These are phyloP conservation scores for Chytriomyces confervae DNA, from an alignment of 192 early-diverging fungal species.

Conservation along the genomic window DNA sequence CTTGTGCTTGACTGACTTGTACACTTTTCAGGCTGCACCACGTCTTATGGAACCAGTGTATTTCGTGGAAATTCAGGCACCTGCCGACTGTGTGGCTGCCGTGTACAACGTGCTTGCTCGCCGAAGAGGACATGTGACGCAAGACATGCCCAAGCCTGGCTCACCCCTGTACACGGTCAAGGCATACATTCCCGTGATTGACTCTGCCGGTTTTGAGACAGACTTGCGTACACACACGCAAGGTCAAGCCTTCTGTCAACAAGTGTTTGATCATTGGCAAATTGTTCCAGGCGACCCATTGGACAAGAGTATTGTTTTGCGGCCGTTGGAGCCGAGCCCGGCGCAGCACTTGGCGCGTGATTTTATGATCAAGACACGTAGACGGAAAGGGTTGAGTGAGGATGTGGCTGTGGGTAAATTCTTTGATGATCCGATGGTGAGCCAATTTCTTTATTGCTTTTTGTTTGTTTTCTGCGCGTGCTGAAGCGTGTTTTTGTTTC, in stretches of 20 bases:
- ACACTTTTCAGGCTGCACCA: slow-evolving; percentile 74
- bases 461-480: background rate
- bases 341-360: slow-evolving; percentile 90
- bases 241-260: slow-evolving; percentile 97
- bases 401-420: slow-evolving; percentile 66
- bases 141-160: slow-evolving; percentile 92
- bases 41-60: slow-evolving; percentile 98
- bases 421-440: slow-evolving; percentile 62
- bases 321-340: slow-evolving; percentile 89
- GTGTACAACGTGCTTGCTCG: slow-evolving; percentile 94
- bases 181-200: slow-evolving; percentile 94
- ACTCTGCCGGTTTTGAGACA: slow-evolving; percentile 95
- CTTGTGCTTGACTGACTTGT: background rate
- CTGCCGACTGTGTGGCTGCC: slow-evolving; percentile 91
- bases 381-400: slow-evolving; percentile 80
- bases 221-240: slow-evolving; percentile 95
- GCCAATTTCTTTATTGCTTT: slow-evolving; percentile 1
- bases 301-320: slow-evolving; percentile 82
- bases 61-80: slow-evolving; percentile 95
- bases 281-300: slow-evolving; percentile 97
- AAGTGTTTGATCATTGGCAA: slow-evolving; percentile 99
- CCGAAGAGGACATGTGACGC: slow-evolving; percentile 91
- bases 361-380: slow-evolving; percentile 98
- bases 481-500: background rate
- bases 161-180: slow-evolving; percentile 94